A percentile compares a stretch with the other conserved stretches of the same genome.
These are phyloP conservation scores for Coriolopsis trogii DNA, from an alignment of 1,284 basidiomycete genomes.

Conservation along the genomic window DNA sequence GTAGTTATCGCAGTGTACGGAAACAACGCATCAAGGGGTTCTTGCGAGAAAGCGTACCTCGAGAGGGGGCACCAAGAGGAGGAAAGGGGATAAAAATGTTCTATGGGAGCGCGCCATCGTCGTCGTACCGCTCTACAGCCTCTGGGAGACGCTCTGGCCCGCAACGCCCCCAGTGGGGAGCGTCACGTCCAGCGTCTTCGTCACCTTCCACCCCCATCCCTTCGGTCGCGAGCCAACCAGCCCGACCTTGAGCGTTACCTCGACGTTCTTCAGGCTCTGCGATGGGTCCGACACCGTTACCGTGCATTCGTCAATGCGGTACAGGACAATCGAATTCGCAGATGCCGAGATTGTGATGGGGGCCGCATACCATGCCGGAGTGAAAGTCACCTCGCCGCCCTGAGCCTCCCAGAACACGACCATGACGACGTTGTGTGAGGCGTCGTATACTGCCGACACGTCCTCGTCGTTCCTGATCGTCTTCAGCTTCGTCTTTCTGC, in stretches of 20 bases:
- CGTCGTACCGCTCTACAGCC: too few relatives aligned
- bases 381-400: constrained; percentile 31
- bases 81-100: too few relatives aligned
- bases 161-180: constrained; percentile 38
- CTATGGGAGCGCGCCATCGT: too few relatives aligned
- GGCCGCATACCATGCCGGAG: constrained; percentile 22
- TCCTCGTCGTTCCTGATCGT: constrained; percentile 41
- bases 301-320: constrained; percentile 42
- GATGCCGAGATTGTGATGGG: constrained; percentile 43
- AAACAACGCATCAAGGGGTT: too few relatives aligned
- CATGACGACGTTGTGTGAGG: constrained; percentile 29
- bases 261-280: constrained; percentile 39
- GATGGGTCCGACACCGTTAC: constrained; percentile 64
- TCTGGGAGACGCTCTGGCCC: constrained; percentile 45
- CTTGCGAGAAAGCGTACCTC: too few relatives aligned
- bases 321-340: constrained; percentile 49
- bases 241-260: constrained; percentile 33
- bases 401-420: constrained; percentile 39
- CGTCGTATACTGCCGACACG: constrained; percentile 40
- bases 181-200: constrained; percentile 28
- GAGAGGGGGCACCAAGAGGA: too few relatives aligned
- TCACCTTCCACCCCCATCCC: constrained; percentile 28
- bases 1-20: too few relatives aligned
- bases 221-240: constrained; percentile 18
- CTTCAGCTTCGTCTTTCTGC: constrained; percentile 28